Evolutionary conservation across 2,329 filamentous ascomycete genomes (phyloP).

Genomic region (Dactylellina drechsleri): DNA sequence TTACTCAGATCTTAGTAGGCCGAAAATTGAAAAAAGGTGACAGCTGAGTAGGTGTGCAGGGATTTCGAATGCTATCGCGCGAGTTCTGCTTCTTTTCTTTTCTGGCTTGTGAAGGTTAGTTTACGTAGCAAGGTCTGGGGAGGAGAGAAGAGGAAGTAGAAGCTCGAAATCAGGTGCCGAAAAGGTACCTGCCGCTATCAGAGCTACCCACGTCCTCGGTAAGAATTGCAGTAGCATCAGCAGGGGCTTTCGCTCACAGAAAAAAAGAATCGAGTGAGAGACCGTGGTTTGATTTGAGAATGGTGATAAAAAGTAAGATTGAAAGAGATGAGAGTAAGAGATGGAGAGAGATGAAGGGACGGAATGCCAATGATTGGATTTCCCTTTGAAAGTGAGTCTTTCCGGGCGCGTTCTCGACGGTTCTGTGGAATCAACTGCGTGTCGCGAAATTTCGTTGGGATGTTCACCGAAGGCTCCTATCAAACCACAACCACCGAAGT

Average conservation of each 20-base stretch:
- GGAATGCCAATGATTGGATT: background rate
- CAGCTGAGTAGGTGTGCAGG: constrained; percentile 58
- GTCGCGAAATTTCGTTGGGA: constrained; percentile 52
- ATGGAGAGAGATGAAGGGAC: too few relatives aligned
- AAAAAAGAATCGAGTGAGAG: constrained; percentile 1
- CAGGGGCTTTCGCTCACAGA: background rate
- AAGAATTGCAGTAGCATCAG: constrained; percentile 22
- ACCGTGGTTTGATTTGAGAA: background rate
- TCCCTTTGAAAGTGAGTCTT: background rate
- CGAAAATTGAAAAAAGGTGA: background rate
- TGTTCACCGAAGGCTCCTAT: background rate
- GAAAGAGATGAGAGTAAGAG: background rate
- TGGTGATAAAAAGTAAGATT: background rate
- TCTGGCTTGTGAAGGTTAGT: constrained; percentile 56
- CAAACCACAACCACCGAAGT: constrained; percentile 3
- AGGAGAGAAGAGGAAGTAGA: constrained; percentile 47
- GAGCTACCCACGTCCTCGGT: constrained; percentile 21
- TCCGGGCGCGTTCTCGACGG: constrained; percentile 16
- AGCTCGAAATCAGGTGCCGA: constrained; percentile 52
- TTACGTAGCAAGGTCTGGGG: constrained; percentile 58
- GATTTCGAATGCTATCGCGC: constrained; percentile 35
- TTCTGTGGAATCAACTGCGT: background rate
- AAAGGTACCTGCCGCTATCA: constrained; percentile 53
- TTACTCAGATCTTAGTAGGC: background rate
- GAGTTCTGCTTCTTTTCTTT: constrained; percentile 3